Base-by-base conservation (phyloP, 805 yeast genomes). In the Zygosaccharomyces bailii region DNA sequence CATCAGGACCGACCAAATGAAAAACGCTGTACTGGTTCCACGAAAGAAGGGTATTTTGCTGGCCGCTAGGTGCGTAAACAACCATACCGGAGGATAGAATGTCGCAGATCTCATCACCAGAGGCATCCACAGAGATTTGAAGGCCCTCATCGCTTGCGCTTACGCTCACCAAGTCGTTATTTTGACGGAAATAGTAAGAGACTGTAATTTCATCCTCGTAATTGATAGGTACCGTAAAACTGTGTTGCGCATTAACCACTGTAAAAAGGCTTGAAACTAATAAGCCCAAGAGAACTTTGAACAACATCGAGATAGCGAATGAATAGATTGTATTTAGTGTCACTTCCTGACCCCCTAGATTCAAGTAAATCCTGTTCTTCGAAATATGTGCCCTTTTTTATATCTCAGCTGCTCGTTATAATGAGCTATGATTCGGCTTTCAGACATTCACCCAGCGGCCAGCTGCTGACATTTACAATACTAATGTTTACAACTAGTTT, bases 1-100 rank as follows among this genome's bases (percentile, higher is more conserved):
- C 57, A 17, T 42, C 37, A 13, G 29, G 19, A 33, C 50, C 47
- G 18, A 45, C 45, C 42, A 57, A 42, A 23, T 57, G 60, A 50
- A 56, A 57, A 9, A 57, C 59, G 16, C 52, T 51, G 42, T 50
- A 48, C 21, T 51, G 53, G 40, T 53, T 48, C 62, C 62, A 58
- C 5, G 61, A 51, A 23, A 58, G 41, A 50, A 58, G 37, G 4
- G 56, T 49, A 39, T 45, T 46, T 8, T 35, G 29, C 7, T 48
- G 42, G 40, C 53, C 57, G 39, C 50, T 54, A 4, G 45, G 53
- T 13, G 50, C 42, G 42, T 51, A 53, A 4, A 58, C 49, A 19
- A 58, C 42, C 60, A 56, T 56, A 34, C 62, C 62, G 14, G 55
- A 51, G 13, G 45, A 45, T 34, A 58, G 30, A n/a, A 51, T 48